Evolutionary conservation across 208 protist genomes (phyloP).

Genomic region (Leishmania aethiopica): DNA sequence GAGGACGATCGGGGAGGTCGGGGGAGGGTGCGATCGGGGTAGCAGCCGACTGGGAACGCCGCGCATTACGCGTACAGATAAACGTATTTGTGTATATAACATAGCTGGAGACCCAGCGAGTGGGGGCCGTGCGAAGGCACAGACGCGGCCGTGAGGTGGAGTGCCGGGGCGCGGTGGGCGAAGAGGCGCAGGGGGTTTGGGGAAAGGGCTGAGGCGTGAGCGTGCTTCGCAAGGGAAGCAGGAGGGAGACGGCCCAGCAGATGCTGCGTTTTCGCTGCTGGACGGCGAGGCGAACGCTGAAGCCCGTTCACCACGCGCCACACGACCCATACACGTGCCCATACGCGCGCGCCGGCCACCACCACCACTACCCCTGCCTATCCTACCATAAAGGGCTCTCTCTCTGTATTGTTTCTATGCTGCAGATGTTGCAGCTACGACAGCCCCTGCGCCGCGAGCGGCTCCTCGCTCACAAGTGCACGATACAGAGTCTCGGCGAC

Average conservation of each 20-base stretch:
- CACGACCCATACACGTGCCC: neutral
- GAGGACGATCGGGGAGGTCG: no score
- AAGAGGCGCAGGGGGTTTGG: neutral
- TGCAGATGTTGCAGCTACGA: neutral
- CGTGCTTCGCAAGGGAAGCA: neutral
- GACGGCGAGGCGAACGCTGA: neutral
- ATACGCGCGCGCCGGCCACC: neutral
- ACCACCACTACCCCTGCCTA: neutral
- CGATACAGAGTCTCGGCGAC: constrained; percentile 51
- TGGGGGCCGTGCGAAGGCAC: neutral
- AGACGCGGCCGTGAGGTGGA: neutral
- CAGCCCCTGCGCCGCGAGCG: neutral
- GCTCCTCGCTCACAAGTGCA: constrained; percentile 1
- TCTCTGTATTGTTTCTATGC: neutral
- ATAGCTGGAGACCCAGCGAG: no score
- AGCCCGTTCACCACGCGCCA: neutral
- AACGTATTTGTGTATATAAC: no score
- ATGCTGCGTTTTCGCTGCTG: neutral
- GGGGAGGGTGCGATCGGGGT: neutral
- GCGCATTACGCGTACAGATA: neutral
- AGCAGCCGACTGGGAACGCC: neutral
- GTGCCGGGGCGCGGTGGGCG: neutral
- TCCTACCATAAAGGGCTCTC: neutral
- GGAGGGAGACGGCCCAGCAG: neutral
- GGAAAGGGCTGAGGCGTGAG: neutral